Base-by-base conservation (phyloP, 1,284 basidiomycete genomes). In the Puccinia polysora region DNA sequence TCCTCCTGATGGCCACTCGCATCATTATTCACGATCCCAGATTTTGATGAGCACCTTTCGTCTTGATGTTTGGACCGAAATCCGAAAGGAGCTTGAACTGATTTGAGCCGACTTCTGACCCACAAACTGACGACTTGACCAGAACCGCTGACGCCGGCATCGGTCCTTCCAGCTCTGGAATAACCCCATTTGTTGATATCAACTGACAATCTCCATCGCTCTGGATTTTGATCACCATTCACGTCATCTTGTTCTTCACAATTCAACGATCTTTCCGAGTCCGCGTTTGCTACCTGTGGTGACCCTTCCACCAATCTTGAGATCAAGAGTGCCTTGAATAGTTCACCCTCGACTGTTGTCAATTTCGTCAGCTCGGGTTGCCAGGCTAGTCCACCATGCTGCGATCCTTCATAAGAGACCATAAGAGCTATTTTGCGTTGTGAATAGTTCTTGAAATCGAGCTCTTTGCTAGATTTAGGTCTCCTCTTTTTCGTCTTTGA, bases 41-140 rank as follows among this genome's bases (percentile, higher is more conserved):
- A 32, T 47, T 3, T 70, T 30, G 36, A 25, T 36, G 34, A 43
- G 6, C 49, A 53, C 18, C 43, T 15, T 14, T 18, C 14, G 12
- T n/a, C 10, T 25, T n/a, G 47, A 2, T 25, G 12, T 30, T 18
- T 18, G 55, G 25, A 30, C n/a, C 4, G 30, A 20, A 58, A 50
- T 43, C 45, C 49, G 65, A 62, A 43, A 65, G 73, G 49, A 65
- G 43, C 55, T 45, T 63, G 34, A 64, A 70, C 65, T 69, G 40
- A 74, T 65, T 20, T 49, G 20, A 78, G 70, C 34, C 75, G 78
- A 79, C 89, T 91, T 75, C 91, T 82, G 18, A 95, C 85, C 89
- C 90, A 95, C 0, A 99, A 83, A 65, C 90, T 91, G 49, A 97
- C 84, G 40, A 98, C 94, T 80, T 98, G 95, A 1, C 92, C 93